Evolutionary conservation across 352 stramenopile species (phyloP), one percentile per base, ranked within the genome.

Genomic region (Phytophthora meadii): DNA sequence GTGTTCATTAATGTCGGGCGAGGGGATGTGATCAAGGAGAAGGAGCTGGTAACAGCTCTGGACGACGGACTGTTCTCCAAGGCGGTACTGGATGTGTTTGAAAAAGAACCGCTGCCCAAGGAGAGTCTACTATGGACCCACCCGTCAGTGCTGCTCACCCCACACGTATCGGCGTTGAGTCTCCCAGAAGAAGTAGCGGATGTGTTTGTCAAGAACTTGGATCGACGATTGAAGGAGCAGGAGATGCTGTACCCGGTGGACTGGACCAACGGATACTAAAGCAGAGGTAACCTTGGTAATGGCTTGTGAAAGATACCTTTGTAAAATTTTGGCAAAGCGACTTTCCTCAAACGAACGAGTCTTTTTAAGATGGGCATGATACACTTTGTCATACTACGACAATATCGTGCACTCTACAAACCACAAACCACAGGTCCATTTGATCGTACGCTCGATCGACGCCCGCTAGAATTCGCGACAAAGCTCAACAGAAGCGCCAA

Each of bases 1-100:
- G 77, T 95, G 36, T 89, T 97, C 59, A 85, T 97, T 67, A 97
- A 97, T 68, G 86, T 95, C 19, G 91, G 91, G 17, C 81, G 89
- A 39, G 91, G 91, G 12, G 89, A 97, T 64, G 73, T 97, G 27
- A 83, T 96, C 45, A 61, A 67, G 15, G 87, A 95, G 68, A 51
- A 50, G n/a, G 69, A 74, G 14, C 60, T 97, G 48, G n/a, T 97
- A 22, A 7, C 32, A n/a, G 87, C 89, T 24, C 58, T 97, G 34
- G 77, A 96, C 53, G 48, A 72, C 1, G 53, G 74, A 17, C 77
- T 84, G 30, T 78, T 97, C 6, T 88, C 82, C 14, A 78, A 70
- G 30, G 78, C 77, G 4, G 82, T 89, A 61, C 63, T 93, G 19
- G 82, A 93, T 46, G 80, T 90, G 39, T 84, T 88, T 39, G 78